Conservation (phyloP, 441 rosid genomes). For the Pelargonium australe region DNA sequence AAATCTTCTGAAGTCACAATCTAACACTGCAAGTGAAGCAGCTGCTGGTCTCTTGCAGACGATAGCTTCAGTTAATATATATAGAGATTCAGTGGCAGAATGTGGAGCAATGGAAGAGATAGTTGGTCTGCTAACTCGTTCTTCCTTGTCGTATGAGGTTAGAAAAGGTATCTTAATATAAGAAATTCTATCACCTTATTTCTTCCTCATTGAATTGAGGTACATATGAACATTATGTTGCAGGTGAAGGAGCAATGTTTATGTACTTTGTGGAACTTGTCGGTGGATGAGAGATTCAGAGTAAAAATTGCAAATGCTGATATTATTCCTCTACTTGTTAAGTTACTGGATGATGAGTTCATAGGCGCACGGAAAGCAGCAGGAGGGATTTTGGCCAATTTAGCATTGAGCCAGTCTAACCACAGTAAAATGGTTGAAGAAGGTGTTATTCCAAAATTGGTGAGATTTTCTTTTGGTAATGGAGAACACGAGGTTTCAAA, state of each 20-base stretch:
- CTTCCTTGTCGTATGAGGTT: constrained; percentile 70
- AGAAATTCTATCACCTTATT: constrained; percentile 15
- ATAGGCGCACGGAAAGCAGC: constrained; percentile 66
- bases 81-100: constrained; percentile 66
- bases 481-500: background rate
- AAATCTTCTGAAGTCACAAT: constrained; percentile 62
- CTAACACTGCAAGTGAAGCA: constrained; percentile 56
- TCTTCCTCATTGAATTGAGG: constrained; percentile 26
- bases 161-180: constrained; percentile 24
- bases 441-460: constrained; percentile 71
- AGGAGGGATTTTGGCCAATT: constrained; percentile 73
- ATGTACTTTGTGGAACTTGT: constrained; percentile 71
- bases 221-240: constrained; percentile 17
- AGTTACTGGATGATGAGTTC: constrained; percentile 58
- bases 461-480: constrained; percentile 29
- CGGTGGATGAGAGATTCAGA: constrained; percentile 64
- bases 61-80: constrained; percentile 52
- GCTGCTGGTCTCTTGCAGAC: constrained; percentile 77
- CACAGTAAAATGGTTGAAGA: constrained; percentile 64
- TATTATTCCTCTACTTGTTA: constrained; percentile 46
- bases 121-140: constrained; percentile 44
- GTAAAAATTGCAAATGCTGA: constrained; percentile 51
- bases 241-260: constrained; percentile 73
- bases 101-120: constrained; percentile 81
- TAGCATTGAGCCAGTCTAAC: constrained; percentile 51